Evolutionary conservation across 306 rosid genomes (phyloP).

Genomic region (Cucumis hystrix): DNA sequence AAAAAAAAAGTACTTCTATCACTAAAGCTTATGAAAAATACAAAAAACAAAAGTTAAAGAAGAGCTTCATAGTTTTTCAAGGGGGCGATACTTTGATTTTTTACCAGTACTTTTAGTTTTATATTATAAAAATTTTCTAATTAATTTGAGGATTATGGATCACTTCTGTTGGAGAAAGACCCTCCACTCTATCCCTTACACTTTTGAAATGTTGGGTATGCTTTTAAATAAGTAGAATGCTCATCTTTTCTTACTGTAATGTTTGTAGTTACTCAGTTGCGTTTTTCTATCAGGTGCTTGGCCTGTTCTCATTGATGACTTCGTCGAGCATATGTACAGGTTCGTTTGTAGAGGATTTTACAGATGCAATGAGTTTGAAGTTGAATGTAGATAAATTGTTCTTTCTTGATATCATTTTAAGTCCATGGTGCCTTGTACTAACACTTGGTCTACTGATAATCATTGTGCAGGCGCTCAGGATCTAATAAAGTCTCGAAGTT

Average conservation of each 20-base stretch:
- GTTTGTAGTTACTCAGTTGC: background rate
- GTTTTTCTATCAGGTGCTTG: constrained; percentile 72
- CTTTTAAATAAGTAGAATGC: background rate
- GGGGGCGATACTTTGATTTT: background rate
- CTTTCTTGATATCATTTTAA: background rate
- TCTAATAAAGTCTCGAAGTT: constrained; percentile 28
- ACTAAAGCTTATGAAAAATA: background rate
- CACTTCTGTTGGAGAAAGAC: background rate
- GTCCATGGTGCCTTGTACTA: background rate
- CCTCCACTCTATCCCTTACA: background rate
- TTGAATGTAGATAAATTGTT: background rate
- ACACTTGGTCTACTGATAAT: background rate
- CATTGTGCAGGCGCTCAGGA: constrained; percentile 45
- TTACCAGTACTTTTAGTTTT: background rate
- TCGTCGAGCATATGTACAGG: constrained; percentile 97
- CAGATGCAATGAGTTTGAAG: background rate
- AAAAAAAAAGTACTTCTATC: background rate
- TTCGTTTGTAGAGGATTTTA: constrained; percentile 22
- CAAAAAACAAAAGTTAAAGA: background rate
- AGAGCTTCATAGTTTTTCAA: background rate
- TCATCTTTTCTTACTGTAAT: background rate
- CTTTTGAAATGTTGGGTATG: background rate
- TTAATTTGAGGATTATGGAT: background rate
- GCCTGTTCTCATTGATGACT: constrained; percentile 95
- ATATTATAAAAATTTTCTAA: background rate